phyloP scores from a whole-genome alignment of 164 flowering plant genomes.

The Amborella trichopoda region DNA sequence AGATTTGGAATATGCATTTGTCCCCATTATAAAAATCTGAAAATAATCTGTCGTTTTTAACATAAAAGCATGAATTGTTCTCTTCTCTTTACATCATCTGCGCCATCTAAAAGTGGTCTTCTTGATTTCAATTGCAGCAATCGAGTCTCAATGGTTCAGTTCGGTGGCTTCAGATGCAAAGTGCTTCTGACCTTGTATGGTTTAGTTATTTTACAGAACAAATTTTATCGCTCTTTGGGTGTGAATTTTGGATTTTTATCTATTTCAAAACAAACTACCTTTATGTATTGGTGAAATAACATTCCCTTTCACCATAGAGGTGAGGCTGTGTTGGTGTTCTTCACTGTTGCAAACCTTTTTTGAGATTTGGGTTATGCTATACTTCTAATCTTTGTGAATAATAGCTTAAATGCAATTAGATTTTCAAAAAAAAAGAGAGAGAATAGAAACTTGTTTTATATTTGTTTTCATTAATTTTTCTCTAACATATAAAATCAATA shows the following conservation, averaged over 20 bases:
- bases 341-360: background rate
- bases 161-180: conserved; percentile 75
- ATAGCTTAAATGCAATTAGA: background rate
- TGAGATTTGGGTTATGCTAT: background rate
- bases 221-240: background rate
- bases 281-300: background rate
- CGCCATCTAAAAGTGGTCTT: background rate
- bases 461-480: background rate
- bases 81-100: background rate
- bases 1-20: no score
- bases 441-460: background rate
- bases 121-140: conserved; percentile 35
- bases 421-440: background rate
- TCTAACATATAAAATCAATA: background rate
- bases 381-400: background rate
- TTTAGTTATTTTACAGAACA: background rate
- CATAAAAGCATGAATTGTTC: background rate
- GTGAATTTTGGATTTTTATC: background rate
- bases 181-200: conserved; percentile 50
- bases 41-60: background rate
- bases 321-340: no score
- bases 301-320: no score
- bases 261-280: background rate
- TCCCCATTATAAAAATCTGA: background rate
- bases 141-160: conserved; percentile 34